These are phyloP conservation scores for Pythium utonaiense DNA, from an alignment of 352 stramenopile genomes.

Conservation along the genomic window DNA sequence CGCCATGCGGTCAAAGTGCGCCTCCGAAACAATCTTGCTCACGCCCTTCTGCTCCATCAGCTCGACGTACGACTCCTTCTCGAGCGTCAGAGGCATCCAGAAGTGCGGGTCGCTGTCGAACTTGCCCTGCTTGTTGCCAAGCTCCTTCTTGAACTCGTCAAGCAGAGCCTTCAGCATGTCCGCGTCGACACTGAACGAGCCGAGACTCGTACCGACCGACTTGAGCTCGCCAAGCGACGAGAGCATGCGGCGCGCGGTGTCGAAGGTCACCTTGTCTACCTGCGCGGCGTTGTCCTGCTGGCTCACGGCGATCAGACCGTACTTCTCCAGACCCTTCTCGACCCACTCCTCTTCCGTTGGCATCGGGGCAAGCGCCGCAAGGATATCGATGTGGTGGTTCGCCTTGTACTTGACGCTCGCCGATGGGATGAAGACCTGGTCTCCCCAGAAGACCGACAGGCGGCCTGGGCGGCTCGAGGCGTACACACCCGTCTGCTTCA, in stretches of 20 bases:
- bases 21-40: conserved; percentile 46
- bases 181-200: conserved; percentile 94
- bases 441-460: conserved; percentile 97
- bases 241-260: conserved; percentile 92
- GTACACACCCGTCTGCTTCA: conserved; percentile 98
- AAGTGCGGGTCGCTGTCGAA: conserved; percentile 97
- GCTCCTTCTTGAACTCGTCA: conserved; percentile 90
- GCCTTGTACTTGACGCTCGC: conserved; percentile 90
- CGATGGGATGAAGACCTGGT: conserved; percentile 98
- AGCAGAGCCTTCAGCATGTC: conserved; percentile 92
- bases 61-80: conserved; percentile 87
- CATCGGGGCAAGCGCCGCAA: conserved; percentile 93
- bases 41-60: conserved; percentile 96
- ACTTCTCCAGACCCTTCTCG: conserved; percentile 97
- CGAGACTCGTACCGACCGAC: conserved; percentile 93
- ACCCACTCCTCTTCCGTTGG: conserved; percentile 92
- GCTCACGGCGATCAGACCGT: conserved; percentile 97
- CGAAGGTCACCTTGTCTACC: conserved; percentile 98
- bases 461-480: conserved; percentile 91
- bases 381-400: conserved; percentile 97
- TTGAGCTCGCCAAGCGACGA: conserved; percentile 92
- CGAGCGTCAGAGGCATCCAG: conserved; percentile 98
- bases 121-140: conserved; percentile 91
- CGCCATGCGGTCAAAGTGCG: conserved; percentile 92
- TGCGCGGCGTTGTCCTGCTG: conserved; percentile 89